Evolutionary conservation across 352 stramenopile species (phyloP).

Genomic region (Discostella stelligera): DNA sequence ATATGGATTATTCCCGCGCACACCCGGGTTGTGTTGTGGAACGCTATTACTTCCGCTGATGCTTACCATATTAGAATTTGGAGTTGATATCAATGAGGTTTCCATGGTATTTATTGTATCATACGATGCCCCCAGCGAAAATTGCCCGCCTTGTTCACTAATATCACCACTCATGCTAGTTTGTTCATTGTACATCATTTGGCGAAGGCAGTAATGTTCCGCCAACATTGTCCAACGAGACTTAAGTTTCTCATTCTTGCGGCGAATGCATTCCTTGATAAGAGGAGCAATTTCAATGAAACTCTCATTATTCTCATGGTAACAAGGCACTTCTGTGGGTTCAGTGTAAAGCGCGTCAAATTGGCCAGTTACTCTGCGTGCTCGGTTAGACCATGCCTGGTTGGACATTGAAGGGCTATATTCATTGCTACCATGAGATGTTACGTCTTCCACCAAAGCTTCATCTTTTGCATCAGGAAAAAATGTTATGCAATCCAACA

Average conservation of each 20-base stretch:
- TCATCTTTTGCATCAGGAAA: slow-evolving; percentile 30
- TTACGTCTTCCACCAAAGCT: slow-evolving; percentile 34
- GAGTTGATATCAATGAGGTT: not conserved
- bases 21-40: not conserved
- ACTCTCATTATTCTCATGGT: slow-evolving; percentile 53
- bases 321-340: slow-evolving; percentile 64
- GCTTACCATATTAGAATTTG: not conserved
- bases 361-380: slow-evolving; percentile 64
- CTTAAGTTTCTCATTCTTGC: slow-evolving; percentile 60
- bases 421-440: not conserved
- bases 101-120: slow-evolving; percentile 23
- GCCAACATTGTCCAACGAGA: slow-evolving; percentile 63
- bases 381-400: slow-evolving; percentile 65
- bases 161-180: slow-evolving; percentile 38
- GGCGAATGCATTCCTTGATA: slow-evolving; percentile 69
- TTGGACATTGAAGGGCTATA: slow-evolving; percentile 37
- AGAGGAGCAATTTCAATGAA: slow-evolving; percentile 56
- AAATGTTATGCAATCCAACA: slow-evolving; percentile 47
- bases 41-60: not conserved
- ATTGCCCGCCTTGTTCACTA: slow-evolving; percentile 45
- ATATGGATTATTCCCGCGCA: slow-evolving; percentile 76
- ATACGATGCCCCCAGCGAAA: slow-evolving; percentile 19
- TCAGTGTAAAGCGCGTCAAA: slow-evolving; percentile 73
- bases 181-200: slow-evolving; percentile 61
- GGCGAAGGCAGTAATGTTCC: slow-evolving; percentile 72